phyloP scores from a whole-genome alignment of 1,139 yeast genomes.

The Yamadazyma sp. region DNA sequence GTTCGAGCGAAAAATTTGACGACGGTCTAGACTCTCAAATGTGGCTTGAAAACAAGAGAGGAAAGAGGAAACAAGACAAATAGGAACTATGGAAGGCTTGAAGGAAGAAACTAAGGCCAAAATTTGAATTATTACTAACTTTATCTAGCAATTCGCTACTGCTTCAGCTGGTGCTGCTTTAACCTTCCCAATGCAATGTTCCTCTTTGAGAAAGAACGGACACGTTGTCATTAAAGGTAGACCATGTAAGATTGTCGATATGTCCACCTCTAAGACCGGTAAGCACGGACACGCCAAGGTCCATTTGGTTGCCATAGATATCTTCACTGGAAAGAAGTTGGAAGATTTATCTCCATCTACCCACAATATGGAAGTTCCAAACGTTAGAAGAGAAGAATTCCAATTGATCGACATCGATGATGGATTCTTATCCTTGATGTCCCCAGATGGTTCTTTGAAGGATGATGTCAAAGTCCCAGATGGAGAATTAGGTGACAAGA shows the following conservation, averaged over 20 bases:
- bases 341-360: conserved; percentile 99
- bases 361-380: conserved; percentile 99
- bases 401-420: conserved; percentile 98
- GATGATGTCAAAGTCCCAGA: conserved; percentile 99
- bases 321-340: conserved; percentile 98
- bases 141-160: conserved; percentile 82
- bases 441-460: conserved; percentile 96
- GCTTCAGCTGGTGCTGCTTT: conserved; percentile 99
- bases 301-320: conserved; percentile 97
- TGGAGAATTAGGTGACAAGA: conserved; percentile 91
- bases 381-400: conserved; percentile 91
- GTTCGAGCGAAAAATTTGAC: no score
- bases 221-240: conserved; percentile 98
- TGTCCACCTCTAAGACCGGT: conserved; percentile 99
- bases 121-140: conserved; percentile 37
- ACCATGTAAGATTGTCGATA: conserved; percentile 99
- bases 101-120: no score
- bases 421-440: conserved; percentile 96
- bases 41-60: no score
- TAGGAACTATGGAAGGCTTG: no score
- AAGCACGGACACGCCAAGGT: conserved; percentile 99
- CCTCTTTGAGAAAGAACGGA: conserved; percentile 99
- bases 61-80: no score
- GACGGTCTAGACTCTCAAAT: no score
- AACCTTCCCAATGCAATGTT: conserved; percentile 99